Conservation (phyloP, 2,329 filamentous ascomycete species). For the Colletotrichum liaoningense region DNA sequence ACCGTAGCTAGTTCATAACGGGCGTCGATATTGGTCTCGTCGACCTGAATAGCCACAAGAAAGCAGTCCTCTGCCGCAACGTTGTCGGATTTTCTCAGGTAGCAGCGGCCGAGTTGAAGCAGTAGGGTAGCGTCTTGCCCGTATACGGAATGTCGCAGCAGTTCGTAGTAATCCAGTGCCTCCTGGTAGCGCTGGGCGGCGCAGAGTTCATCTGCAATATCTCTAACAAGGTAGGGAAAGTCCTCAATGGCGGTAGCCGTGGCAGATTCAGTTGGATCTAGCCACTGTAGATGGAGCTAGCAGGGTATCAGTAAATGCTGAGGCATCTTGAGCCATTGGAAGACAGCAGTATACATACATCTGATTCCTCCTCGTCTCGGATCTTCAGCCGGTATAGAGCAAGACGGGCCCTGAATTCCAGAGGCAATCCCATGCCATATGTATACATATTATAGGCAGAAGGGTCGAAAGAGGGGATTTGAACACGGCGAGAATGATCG, state of each 20-base stretch:
- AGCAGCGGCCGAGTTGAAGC: constrained; percentile 74
- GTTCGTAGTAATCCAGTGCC: constrained; percentile 68
- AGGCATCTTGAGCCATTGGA: constrained; percentile 10
- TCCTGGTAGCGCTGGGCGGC: constrained; percentile 46
- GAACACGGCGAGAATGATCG: constrained; percentile 73
- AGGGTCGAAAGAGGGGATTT: constrained; percentile 70
- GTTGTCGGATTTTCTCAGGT: constrained; percentile 71
- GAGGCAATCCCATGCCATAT: constrained; percentile 80
- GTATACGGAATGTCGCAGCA: constrained; percentile 61
- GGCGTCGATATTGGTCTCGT: constrained; percentile 79
- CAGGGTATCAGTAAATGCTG: constrained; percentile 14
- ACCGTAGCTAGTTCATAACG: constrained; percentile 84
- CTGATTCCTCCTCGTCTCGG: constrained; percentile 76
- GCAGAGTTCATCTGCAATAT: constrained; percentile 65
- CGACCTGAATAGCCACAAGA: constrained; percentile 77
- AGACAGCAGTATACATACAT: constrained; percentile 62
- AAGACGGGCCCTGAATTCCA: constrained; percentile 86
- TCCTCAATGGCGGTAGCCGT: constrained; percentile 50
- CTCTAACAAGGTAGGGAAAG: constrained; percentile 83
- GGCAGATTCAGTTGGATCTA: constrained; percentile 64
- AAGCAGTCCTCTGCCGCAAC: constrained; percentile 83
- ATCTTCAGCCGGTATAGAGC: constrained; percentile 84
- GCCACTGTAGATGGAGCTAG: constrained; percentile 75
- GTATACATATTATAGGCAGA: constrained; percentile 62
- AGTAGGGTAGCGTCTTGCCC: constrained; percentile 64